A percentile compares a stretch with the other conserved stretches of the same genome.
Evolutionary conservation across 1,139 yeast species (phyloP).

Genomic region (Protomyces arabidopsidicola): DNA sequence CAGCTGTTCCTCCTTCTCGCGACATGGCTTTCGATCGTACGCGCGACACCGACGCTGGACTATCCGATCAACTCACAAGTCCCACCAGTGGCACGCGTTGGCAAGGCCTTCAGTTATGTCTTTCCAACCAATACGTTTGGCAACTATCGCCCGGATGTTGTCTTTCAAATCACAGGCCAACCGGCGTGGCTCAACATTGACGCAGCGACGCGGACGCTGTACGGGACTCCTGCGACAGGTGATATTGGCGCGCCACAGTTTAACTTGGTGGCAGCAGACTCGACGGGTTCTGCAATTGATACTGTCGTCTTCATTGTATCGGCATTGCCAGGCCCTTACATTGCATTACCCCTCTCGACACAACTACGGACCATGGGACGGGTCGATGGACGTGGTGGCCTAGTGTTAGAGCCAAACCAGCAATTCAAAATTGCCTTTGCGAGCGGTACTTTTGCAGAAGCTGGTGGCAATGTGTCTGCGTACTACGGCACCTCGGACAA

Average conservation of each 20-base stretch:
- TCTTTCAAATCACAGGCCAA: conserved; percentile 53
- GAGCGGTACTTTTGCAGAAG: conserved; percentile 51
- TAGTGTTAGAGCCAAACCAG: conserved; percentile 68
- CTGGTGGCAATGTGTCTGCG: conserved; percentile 48
- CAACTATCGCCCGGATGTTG: conserved; percentile 43
- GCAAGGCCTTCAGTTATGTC: conserved; percentile 59
- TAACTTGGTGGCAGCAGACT: conserved; percentile 57
- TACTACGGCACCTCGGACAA: conserved; percentile 79
- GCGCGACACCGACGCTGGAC: conserved; percentile 51
- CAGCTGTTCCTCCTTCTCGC: neutral
- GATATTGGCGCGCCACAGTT: conserved; percentile 48
- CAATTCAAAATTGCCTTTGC: conserved; percentile 61
- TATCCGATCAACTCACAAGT: conserved; percentile 78
- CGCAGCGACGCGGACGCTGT: conserved; percentile 52
- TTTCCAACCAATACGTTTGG: conserved; percentile 65
- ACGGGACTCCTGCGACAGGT: conserved; percentile 60
- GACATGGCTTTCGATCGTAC: neutral
- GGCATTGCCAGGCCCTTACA: conserved; percentile 31
- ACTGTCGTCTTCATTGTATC: conserved; percentile 32
- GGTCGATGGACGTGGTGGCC: conserved; percentile 60
- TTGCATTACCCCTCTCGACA: conserved; percentile 30
- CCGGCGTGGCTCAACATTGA: conserved; percentile 83
- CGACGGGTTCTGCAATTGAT: conserved; percentile 31
- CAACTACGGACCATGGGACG: conserved; percentile 34
- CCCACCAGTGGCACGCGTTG: conserved; percentile 79